phyloP scores from a whole-genome alignment of 192 early-diverging fungal genomes.

The Phycomyces nitens region DNA sequence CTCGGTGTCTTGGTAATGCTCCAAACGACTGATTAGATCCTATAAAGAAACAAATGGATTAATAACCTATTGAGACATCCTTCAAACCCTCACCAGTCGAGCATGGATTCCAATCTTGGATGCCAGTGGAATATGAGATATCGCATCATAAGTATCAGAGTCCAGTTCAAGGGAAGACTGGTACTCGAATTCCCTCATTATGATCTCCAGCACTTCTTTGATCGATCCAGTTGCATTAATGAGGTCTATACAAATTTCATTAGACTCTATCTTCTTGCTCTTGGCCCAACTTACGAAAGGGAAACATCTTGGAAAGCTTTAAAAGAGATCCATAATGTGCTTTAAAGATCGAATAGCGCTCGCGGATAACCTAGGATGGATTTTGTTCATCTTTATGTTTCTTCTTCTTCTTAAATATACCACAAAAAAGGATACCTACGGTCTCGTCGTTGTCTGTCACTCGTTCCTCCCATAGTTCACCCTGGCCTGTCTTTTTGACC shows the following conservation, averaged over 20 bases:
- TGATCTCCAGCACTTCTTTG: constrained; percentile 55
- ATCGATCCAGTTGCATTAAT: constrained; percentile 56
- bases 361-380: constrained; percentile 43
- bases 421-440: constrained; percentile 23
- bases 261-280: neutral
- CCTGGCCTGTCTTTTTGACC: constrained; percentile 48
- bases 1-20: constrained; percentile 52
- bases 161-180: constrained; percentile 48
- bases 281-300: constrained; percentile 48
- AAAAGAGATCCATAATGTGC: constrained; percentile 53
- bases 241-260: constrained; percentile 32
- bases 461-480: constrained; percentile 50
- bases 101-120: constrained; percentile 59
- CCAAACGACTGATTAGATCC: constrained; percentile 52
- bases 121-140: constrained; percentile 56
- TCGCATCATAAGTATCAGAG: constrained; percentile 49
- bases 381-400: neutral
- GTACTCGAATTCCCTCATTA: constrained; percentile 58
- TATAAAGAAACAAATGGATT: constrained; percentile 16
- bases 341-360: constrained; percentile 55
- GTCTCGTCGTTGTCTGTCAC: constrained; percentile 55
- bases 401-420: neutral
- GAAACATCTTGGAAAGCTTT: constrained; percentile 53
- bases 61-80: no score
- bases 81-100: constrained; percentile 34